Conservation (phyloP, 139 green algal genomes). For the Ostreobium quekettii region DNA sequence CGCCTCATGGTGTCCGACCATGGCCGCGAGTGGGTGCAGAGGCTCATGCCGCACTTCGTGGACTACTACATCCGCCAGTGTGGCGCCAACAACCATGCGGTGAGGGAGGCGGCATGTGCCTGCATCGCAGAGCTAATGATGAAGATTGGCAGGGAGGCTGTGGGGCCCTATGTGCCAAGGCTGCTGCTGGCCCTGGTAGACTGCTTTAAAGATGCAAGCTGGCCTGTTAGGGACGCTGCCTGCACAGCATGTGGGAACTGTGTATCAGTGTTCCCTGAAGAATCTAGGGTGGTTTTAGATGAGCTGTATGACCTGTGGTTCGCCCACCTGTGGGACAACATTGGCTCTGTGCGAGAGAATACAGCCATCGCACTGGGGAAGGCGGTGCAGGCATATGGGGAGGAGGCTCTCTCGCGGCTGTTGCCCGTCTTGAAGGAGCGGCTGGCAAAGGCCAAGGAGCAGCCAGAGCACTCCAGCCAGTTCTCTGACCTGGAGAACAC, state of each 20-base stretch:
- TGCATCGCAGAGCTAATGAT: conserved; percentile 85
- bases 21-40: conserved; percentile 54
- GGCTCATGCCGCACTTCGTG: conserved; percentile 41
- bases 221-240: conserved; percentile 69
- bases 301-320: conserved; percentile 72
- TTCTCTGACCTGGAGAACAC: conserved; percentile 53
- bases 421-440: conserved; percentile 35
- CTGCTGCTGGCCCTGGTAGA: conserved; percentile 59
- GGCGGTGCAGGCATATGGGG: conserved; percentile 34
- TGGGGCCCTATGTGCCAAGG: conserved; percentile 50
- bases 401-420: conserved; percentile 36
- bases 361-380: conserved; percentile 55
- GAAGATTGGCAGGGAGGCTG: conserved; percentile 59
- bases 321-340: conserved; percentile 80
- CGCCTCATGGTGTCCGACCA: conserved; percentile 44
- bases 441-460: conserved; percentile 53
- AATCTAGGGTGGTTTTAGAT: conserved; percentile 30
- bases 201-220: conserved; percentile 75
- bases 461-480: conserved; percentile 41
- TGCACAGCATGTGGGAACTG: conserved; percentile 43
- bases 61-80: conserved; percentile 65
- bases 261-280: conserved; percentile 52
- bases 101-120: conserved; percentile 79
- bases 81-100: conserved; percentile 75
- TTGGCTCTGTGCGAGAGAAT: conserved; percentile 73